Evolutionary conservation across 768 basidiomycete species (phyloP), one percentile per base, ranked within the genome.

Genomic region (Suillus bovinus): DNA sequence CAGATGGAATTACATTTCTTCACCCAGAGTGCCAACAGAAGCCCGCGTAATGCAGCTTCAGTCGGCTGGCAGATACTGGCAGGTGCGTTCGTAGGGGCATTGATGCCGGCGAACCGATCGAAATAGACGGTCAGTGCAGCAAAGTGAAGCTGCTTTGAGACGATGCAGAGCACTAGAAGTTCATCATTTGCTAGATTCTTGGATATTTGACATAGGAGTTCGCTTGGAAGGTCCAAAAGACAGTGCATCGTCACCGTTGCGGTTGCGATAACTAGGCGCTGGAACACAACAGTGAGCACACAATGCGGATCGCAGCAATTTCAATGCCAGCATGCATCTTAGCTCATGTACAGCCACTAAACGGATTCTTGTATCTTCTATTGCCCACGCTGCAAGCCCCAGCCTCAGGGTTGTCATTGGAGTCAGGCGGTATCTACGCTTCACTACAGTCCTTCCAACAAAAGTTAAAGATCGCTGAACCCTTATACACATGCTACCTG

Each of bases 1-100:
- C 54, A 55, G 34, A 55, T 36, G 17, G 54, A 55, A 55, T 55
- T 16, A 38, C 54, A 55, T 38, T 55, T 55, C 54, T 55, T 55
- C 36, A 55, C 54, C 54, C 54, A 55, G 24, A 55, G 54, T 38
- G 54, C 54, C 34, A 55, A 55, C 36, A 55, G 17, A 22, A 55
- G 54, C 22, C 54, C 54, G 24, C 54, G 54, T 36, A 55, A 24
- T 38, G 54, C 54, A 55, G 16, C 16, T 55, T 38, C 3, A 36
- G 36, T 24, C 11, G 54, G 54, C 24, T 55, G 34, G 36, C 36
- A 55, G 34, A 55, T 55, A 55, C 22, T 55, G 54, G 54, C 54
- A 27, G 54, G 54, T 6, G 54, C 54, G 10, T 38, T 55, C 22
- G 34, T 55, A 38, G 54, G 36, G 36, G 36, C 55, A 39, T 56